Base-by-base conservation (phyloP, 768 basidiomycete genomes). In the Gymnopilus dilepis region DNA sequence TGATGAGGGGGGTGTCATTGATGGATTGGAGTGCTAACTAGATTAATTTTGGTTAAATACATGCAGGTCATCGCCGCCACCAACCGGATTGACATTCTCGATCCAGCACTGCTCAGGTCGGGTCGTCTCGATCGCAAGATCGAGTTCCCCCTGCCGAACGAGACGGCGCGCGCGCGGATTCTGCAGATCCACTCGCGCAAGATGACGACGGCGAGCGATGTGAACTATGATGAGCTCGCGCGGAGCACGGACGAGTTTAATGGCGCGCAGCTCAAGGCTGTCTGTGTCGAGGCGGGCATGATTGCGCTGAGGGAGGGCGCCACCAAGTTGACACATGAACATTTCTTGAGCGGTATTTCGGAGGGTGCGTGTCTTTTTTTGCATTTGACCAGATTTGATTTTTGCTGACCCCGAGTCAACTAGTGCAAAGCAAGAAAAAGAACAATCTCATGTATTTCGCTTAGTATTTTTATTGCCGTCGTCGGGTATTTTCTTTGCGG, bases 391-490 rank as follows among this genome's bases (percentile, higher is more conserved):
- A 21, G 54, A n/a, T 43, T 48, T 47, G n/a, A 21, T 34, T 43
- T 64, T 42, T 24, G 33, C 64, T 65, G 76, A 51, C 77, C 65
- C 33, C 45, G 41, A 33, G 65, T 67, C 65, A 50, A 73, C 53
- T 76, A 98, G 90, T 99, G 59, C 97, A 99, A 85, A 94, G 94
- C 77, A 96, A 98, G 89, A 99, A 99, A 88, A 99, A 99, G 87
- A 99, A 99, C 72, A 90, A 94, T 71, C 88, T 98, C 72, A 88
- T 94, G 86, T 95, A 95, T 80, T 95, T 94, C 76, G 93, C 92
- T 51, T 95, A 90, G 64, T 56, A 47, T 50, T 58, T 56, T 38
- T 55, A 56, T 64, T 47, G n/a, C n/a, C n/a, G n/a, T n/a, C n/a
- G n/a, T n/a, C n/a, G n/a, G n/a, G n/a, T n/a, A n/a, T n/a, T n/a